Conservation (phyloP, 2,329 filamentous ascomycete genomes). For the Sphaerostilbella broomeana region DNA sequence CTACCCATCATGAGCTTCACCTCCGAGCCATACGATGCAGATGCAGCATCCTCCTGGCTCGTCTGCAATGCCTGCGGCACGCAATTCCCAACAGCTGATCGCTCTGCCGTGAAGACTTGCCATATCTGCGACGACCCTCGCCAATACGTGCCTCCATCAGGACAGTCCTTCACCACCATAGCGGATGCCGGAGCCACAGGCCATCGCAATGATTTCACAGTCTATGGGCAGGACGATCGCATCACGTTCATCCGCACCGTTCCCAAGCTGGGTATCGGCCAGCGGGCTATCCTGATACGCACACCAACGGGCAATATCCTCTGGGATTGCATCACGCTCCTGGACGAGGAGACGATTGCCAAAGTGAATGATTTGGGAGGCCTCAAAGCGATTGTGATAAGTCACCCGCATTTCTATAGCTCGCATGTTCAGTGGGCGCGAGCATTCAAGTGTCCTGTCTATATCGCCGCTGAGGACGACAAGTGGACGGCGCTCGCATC, state of each 20-base stretch:
- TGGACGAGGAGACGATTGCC: slow-evolving; percentile 58
- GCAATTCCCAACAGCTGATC: slow-evolving; percentile 47
- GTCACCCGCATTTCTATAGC: slow-evolving; percentile 77
- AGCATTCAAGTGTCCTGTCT: slow-evolving; percentile 64
- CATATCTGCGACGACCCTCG: slow-evolving; percentile 68
- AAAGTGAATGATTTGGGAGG: slow-evolving; percentile 56
- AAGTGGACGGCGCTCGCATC: slow-evolving; percentile 52
- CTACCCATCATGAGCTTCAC: slow-evolving; percentile 10
- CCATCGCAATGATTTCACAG: slow-evolving; percentile 49
- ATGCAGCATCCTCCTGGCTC: slow-evolving; percentile 26
- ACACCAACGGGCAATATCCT: slow-evolving; percentile 64
- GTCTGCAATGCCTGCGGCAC: slow-evolving; percentile 66
- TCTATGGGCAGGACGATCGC: slow-evolving; percentile 37
- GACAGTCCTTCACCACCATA: slow-evolving; percentile 60
- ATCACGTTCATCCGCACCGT: slow-evolving; percentile 43
- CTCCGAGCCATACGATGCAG: slow-evolving; percentile 12
- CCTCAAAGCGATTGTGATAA: slow-evolving; percentile 65
- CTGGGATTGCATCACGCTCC: slow-evolving; percentile 69
- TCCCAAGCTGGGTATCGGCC: slow-evolving; percentile 65
- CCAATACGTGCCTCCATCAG: slow-evolving; percentile 55
- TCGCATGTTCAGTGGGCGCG: slow-evolving; percentile 69
- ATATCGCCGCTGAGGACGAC: slow-evolving; percentile 57
- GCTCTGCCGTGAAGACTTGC: slow-evolving; percentile 46
- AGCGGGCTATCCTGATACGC: slow-evolving; percentile 63
- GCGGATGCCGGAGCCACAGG: slow-evolving; percentile 18